Evolutionary conservation across 495 filamentous ascomycete genomes (phyloP), one percentile per base, ranked within the genome.

Genomic region (Glutinoglossum americanum): DNA sequence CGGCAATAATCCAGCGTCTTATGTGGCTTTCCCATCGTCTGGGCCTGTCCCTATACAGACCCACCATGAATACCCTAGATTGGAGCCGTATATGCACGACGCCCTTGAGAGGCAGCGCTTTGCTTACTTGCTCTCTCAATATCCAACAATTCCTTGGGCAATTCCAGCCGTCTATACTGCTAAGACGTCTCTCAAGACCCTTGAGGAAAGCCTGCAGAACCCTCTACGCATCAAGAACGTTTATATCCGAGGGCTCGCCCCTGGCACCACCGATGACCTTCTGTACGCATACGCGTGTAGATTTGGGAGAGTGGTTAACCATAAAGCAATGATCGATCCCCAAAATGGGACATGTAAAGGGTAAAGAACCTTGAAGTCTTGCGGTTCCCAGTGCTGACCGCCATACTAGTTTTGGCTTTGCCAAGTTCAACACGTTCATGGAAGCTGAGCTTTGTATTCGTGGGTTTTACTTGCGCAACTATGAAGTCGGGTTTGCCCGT

Each of bases 281-380:
- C 72, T 99, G 45, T 76, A 84, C 57, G 72, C 73, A 17, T 96
- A 92, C 72, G 85, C 88, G 17, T 73, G 76, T 59, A 82, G 89
- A 37, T 99, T 96, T 64, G 93, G 92, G 44, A 80, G 79, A 53
- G 89, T 96, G 58, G 83, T 89, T 66, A 89, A 85, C 59, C 93
- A 86, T 67, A 99, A 97, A 72, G 88, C 92, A 1, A 99, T 99
- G 64, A 90, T 99, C 62, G 93, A 99, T 69, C 79, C 85, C 28
- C 81, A 83, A 58, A 92, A 86, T 33, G 84, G 87, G 35, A 79
- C 83, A 58, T 99, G 92, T 76, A 99, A 99, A 73, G 92, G 92
- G 90, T 93, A 72, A 63, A 15, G 3, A 17, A 26, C 25, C 57
- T 5, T 27, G n/a, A 4, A n/a, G 17, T 11, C 49, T 41, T 19